Conservation (phyloP, 1,284 basidiomycete species). For the Apiotrichum gamsii region DNA sequence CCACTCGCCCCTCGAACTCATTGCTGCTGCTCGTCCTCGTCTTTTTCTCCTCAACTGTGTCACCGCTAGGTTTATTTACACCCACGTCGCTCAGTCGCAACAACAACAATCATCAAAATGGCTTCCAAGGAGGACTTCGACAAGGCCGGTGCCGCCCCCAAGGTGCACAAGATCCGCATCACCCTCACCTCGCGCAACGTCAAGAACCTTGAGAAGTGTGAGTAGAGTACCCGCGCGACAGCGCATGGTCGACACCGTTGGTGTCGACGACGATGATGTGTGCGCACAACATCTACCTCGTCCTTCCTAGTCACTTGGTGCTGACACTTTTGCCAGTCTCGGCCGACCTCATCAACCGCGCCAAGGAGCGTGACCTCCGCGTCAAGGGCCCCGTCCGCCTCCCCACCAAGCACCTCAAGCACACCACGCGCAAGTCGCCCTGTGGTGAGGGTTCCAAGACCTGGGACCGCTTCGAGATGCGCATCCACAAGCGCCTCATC, state of each 20-base stretch:
- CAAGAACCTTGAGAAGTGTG: constrained; percentile 98
- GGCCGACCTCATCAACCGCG: constrained; percentile 91
- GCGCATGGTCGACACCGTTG: too few relatives aligned
- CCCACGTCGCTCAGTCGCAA: constrained; percentile 16
- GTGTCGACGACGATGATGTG: too few relatives aligned
- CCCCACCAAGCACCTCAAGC: constrained; percentile 96
- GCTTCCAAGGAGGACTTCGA: constrained; percentile 97
- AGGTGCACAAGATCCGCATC: constrained; percentile 99
- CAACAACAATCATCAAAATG: constrained; percentile 57
- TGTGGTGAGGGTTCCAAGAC: constrained; percentile 99
- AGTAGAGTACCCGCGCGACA: too few relatives aligned
- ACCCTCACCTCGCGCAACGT: constrained; percentile 97
- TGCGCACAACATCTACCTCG: too few relatives aligned
- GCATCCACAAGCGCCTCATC: constrained; percentile 99
- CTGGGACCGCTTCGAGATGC: constrained; percentile 99
- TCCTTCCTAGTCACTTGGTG: too few relatives aligned
- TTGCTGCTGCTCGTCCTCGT: too few relatives aligned
- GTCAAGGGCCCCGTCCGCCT: constrained; percentile 99
- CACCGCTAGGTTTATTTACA: too few relatives aligned
- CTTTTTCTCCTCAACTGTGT: constrained; percentile 10
- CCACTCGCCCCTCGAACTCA: too few relatives aligned
- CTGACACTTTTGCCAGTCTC: constrained; percentile 60
- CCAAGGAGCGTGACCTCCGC: constrained; percentile 99
- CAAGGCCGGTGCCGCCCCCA: constrained; percentile 79
- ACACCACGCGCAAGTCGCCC: constrained; percentile 98